Evolutionary conservation across 225 moss, liverwort and hornwort genomes (phyloP).

Genomic region (Pleurozium schreberi): DNA sequence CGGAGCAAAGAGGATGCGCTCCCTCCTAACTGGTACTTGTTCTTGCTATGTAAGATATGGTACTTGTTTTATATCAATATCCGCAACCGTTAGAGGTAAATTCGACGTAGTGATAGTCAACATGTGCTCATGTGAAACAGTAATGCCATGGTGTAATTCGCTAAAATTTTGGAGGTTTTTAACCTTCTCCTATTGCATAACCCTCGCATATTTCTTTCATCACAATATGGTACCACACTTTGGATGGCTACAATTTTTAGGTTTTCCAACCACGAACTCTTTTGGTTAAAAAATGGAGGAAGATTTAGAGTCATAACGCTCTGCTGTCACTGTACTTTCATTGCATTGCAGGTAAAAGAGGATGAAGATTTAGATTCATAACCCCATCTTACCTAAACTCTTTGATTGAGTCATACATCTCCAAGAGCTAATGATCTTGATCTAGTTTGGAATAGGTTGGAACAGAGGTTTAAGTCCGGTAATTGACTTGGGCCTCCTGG

Average conservation of each 20-base stretch:
- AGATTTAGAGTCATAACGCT: neutral
- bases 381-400: neutral
- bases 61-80: neutral
- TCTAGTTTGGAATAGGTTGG: neutral
- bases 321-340: no score
- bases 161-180: neutral
- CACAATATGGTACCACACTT: neutral
- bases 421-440: neutral
- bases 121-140: neutral
- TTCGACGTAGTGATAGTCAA: neutral
- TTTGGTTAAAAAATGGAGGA: neutral
- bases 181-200: neutral
- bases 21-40: conserved; percentile 61
- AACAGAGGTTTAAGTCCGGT: neutral
- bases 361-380: neutral
- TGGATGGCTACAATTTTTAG: neutral
- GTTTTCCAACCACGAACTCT: neutral
- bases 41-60: neutral
- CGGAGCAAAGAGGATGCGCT: conserved; percentile 73
- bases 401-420: neutral
- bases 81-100: neutral
- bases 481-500: neutral
- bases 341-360: neutral
- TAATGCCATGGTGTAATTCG: neutral
- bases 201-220: neutral